Conservation (phyloP, 2,329 filamentous ascomycete species). For the Neonectria neomacrospora region DNA sequence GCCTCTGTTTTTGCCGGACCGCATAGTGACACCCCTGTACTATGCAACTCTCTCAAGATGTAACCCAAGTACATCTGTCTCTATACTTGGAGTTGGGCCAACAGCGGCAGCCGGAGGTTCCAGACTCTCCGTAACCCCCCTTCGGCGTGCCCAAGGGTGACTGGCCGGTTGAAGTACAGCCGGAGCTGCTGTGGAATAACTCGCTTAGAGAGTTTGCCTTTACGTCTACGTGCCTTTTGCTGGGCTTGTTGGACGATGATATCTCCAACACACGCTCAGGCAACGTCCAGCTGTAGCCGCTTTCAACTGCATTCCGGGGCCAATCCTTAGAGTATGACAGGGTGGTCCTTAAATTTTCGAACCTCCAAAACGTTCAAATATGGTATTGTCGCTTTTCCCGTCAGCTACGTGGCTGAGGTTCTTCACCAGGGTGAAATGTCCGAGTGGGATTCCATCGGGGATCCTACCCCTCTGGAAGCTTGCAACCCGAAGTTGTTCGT, state of each 20-base stretch:
- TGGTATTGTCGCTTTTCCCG: slow-evolving; percentile 11
- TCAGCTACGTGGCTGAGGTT: slow-evolving; percentile 10
- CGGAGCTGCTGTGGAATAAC: slow-evolving; percentile 8
- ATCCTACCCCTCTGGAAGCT: not conserved
- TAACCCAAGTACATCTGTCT: not conserved
- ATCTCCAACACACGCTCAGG: not conserved
- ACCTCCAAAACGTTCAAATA: slow-evolving; percentile 1
- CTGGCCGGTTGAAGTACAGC: not conserved
- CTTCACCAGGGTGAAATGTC: not conserved
- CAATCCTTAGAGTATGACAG: slow-evolving; percentile 2
- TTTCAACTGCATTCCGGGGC: slow-evolving; percentile 6
- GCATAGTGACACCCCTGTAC: no score
- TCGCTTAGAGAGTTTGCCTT: slow-evolving; percentile 4
- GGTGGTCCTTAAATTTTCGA: slow-evolving; percentile 4
- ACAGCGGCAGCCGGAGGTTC: slow-evolving; percentile 1
- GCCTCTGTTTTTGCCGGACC: no score
- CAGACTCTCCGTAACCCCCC: not conserved
- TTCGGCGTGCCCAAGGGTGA: not conserved
- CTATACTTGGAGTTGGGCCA: not conserved
- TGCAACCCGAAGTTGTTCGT: slow-evolving; percentile 6
- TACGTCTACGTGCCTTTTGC: slow-evolving; percentile 8
- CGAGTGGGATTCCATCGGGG: slow-evolving; percentile 1
- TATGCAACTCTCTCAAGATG: no score
- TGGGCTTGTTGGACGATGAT: not conserved
- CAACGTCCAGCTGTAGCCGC: slow-evolving; percentile 8